These are phyloP conservation scores for Panaeolus cyanescens DNA, from an alignment of 768 basidiomycete genomes.

Conservation along the genomic window DNA sequence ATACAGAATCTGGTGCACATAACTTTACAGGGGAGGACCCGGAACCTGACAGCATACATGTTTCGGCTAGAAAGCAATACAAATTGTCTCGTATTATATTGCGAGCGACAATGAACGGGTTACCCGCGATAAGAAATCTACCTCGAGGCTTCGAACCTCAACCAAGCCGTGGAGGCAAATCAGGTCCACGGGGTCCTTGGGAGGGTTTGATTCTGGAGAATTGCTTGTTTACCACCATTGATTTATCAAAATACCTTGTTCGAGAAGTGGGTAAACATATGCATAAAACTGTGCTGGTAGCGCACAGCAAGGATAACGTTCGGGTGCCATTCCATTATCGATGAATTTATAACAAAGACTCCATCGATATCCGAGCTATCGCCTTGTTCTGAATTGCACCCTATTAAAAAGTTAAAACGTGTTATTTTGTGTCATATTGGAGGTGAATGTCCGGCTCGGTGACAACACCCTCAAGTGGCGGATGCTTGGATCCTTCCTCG, in stretches of 20 bases:
- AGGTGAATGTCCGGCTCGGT: background rate
- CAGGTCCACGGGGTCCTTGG: background rate
- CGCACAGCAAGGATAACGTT: background rate
- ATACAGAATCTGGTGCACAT: background rate
- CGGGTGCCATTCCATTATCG: background rate
- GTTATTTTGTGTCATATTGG: background rate
- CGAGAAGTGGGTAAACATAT: background rate
- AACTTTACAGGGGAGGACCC: background rate
- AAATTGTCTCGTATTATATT: background rate
- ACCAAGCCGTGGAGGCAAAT: conserved; percentile 1
- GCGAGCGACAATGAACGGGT: background rate
- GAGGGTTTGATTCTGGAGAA: background rate
- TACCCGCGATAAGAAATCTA: background rate
- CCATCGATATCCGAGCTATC: conserved; percentile 2
- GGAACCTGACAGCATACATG: conserved; percentile 1
- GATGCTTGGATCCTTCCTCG: no score
- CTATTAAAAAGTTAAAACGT: background rate
- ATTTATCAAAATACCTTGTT: background rate
- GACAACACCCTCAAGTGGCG: background rate
- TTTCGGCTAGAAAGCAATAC: background rate
- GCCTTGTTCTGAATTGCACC: background rate
- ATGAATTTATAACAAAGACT: background rate
- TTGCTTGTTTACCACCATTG: background rate
- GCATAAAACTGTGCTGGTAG: background rate
- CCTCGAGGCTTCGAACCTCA: conserved; percentile 3